Base-by-base conservation (phyloP, 768 basidiomycete genomes). In the Gelatoporia subvermispora region DNA sequence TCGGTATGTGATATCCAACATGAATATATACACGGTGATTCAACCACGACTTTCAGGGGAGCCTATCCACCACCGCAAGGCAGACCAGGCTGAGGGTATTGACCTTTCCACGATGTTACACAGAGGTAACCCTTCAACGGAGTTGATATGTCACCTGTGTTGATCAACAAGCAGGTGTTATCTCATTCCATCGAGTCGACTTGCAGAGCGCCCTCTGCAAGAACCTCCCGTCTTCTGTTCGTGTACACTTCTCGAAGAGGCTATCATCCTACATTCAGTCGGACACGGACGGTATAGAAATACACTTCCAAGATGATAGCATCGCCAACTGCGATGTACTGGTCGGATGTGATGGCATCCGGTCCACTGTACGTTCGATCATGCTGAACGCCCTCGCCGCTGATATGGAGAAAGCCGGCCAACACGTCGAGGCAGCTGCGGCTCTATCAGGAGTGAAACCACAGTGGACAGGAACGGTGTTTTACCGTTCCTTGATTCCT, bases 401-500 rank as follows among this genome's bases (percentile, higher is more conserved):
- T 18, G 63, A 69, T 16, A 45, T 48, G 1, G 47, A 76, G 47
- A 49, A 49, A 18, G 50, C 52, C 34, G 53, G 56, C 11, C 8
- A 54, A 23, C 69, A 65, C 2, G 43, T 59, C 4, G 54, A 62
- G n/a, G 34, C 38, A 1, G 49, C 60, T 4, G 38, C 71, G 9
- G 54, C 48, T 4, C 35, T 46, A 1, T 38, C 60, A 4, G 61
- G 60, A 37, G 60, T 72, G 11, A 67, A 75, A 18, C 75, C 77
- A 0, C 56, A 71, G 17, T 77, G 68, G 68, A 74, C 70, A 35
- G 74, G 75, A 9, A 72, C 67, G 1, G 65, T 71, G 23, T 72
- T 69, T 4, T 77, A 77, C 52, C 62, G 77, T 43, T 71, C 71
- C 1, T 62, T 78, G 9, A 72, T 78, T 23, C 71, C 70, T 8